Evolutionary conservation across 495 filamentous ascomycete genomes (phyloP), one percentile per base, ranked within the genome.

Genomic region (Alectoria sarmentosa): DNA sequence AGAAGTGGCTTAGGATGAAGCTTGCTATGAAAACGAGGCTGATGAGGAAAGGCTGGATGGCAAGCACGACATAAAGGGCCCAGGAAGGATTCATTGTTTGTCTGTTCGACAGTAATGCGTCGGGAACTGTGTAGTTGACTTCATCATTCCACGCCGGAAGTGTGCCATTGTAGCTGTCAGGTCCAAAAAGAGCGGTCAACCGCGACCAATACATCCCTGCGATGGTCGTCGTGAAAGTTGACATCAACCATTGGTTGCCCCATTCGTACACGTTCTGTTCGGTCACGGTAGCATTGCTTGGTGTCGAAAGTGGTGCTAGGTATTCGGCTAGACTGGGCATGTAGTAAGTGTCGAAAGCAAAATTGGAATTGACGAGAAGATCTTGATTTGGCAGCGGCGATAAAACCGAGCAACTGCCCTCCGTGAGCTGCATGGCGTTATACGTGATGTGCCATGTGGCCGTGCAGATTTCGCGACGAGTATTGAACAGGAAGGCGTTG

Each of bases 141-240:
- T 61, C 38, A 37, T 36, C n/a, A 11, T 23, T 30, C 11, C 10
- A 28, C 34, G 32, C 7, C 28, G 34, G 23, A 44, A 39, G 7
- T 6, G 34, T 38, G 59, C 42, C 23, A 14, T 32, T 32, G n/a
- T 19, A 38, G 38, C 19, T 44, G 30, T 61, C 17, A 26, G 28
- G n/a, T 23, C 49, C 49, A 17, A 54, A 9, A 21, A 55, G 21
- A 13, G 39, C 39, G 37, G 60, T 62, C 37, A 62, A 10, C 30
- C 61, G 61, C 46, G 61, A 63, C 61, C 61, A 63, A 44, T 55
- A 63, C 52, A 63, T 58, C 14, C 61, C 46, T 30, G 57, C 63
- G 10, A 65, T 19, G 8, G 61, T 26, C 1, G 63, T 60, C 2
- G 57, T 34, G 42, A 21, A 60, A 23, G 63, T 38, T 30, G 63